These are phyloP conservation scores for Ajuga reptans DNA, from an alignment of 305 asterid genomes.

Conservation along the genomic window DNA sequence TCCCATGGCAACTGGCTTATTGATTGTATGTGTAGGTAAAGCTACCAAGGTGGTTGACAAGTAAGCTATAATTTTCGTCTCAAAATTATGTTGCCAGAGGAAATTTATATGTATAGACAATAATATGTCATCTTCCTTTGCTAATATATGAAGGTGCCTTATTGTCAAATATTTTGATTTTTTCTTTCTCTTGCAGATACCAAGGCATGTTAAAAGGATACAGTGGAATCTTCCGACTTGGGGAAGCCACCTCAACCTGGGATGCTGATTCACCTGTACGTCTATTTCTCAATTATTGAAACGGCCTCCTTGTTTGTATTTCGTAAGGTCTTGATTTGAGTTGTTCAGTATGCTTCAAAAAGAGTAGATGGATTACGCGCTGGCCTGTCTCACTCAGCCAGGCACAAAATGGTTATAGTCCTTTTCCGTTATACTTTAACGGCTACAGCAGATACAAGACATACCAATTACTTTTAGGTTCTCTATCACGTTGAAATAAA, in stretches of 20 bases:
- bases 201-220: conserved; percentile 94
- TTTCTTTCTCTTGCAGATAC: conserved; percentile 45
- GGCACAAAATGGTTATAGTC: background rate
- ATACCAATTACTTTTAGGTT: no score
- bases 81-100: background rate
- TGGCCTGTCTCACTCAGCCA: background rate
- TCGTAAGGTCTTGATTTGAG: background rate
- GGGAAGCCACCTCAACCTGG: conserved; percentile 97
- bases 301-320: conserved; percentile 4
- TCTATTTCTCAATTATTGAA: conserved; percentile 19
- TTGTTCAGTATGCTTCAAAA: background rate
- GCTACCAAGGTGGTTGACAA: conserved; percentile 87
- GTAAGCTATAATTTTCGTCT: conserved; percentile 31
- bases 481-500: background rate
- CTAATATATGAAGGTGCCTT: no score
- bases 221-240: conserved; percentile 86
- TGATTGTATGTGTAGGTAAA: conserved; percentile 90
- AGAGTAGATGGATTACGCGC: background rate
- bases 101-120: background rate
- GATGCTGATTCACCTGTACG: conserved; percentile 95
- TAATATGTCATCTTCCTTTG: background rate
- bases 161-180: background rate
- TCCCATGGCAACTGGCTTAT: conserved; percentile 95
- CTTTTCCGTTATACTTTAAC: background rate
- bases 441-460: background rate